Base-by-base conservation (phyloP, 75 land plant genomes). In the Sequoia sempervirens region DNA sequence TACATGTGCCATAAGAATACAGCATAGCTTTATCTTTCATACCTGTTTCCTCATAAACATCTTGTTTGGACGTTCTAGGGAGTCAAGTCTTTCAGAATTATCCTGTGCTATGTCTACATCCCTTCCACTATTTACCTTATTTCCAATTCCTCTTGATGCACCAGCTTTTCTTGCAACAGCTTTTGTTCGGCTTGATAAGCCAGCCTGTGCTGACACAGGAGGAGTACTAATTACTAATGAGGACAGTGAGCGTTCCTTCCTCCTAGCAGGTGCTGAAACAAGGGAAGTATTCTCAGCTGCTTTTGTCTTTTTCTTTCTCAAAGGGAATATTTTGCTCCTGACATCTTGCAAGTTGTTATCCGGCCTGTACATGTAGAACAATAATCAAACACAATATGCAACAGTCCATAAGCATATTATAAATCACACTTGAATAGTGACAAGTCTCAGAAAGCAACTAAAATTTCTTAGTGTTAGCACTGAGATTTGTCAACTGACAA, bases 281-380 rank as follows among this genome's bases (percentile, higher is more conserved):
- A 89, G 61, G 54, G 91, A 79, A 13, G 43, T 82, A 87, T 72
- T 83, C 80, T 93, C 92, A 37, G 92, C 86, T 23, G 89, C 92
- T 79, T 90, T 86, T 38, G 86, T 83, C 89, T 94, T 90, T 82
- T 84, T 87, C 73, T 87, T 88, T 82, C 89, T 94, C 3, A 81
- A 76, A 83, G 96, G 96, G 79, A 96, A 94, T 15, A 96, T 92
- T 70, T 96, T 96, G 11, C 91, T 85, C 85, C 96, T 93, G n/a
- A 96, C 83, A 87, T 96, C 98, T 89, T 94, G 91, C 88, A 96
- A 85, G 76, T 88, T 95, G 84, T 94, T 94, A 82, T 96, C 98
- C 18, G 92, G 93, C 90, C 96, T 94, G 91, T 4, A 73, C 14
- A 79, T 34, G 13, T 47, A n/a, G 76, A 12, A 68, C 12, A 17